These are phyloP conservation scores for Sextonia rubra DNA, from an alignment of 164 flowering plant genomes.

Conservation along the genomic window DNA sequence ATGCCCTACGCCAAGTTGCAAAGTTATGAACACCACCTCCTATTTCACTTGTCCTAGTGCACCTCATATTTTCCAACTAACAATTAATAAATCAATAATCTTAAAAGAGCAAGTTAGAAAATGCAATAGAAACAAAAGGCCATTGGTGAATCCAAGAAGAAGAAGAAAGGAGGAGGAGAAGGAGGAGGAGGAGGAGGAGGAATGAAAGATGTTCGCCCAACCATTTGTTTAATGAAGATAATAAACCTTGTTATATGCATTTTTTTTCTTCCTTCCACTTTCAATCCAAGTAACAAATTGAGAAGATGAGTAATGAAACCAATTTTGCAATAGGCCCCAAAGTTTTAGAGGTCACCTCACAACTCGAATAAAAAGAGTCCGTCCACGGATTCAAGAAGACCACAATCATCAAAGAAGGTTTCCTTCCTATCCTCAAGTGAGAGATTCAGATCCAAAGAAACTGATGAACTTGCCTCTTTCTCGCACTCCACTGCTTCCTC, in stretches of 20 bases:
- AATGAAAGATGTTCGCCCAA: neutral
- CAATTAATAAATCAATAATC: no score
- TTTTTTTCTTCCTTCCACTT: slow-evolving; percentile 2
- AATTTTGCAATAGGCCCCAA: neutral
- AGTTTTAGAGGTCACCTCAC: slow-evolving; percentile 12
- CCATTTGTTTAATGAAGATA: slow-evolving; percentile 9
- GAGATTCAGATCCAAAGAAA: slow-evolving; percentile 76
- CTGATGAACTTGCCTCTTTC: slow-evolving; percentile 30
- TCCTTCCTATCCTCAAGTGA: slow-evolving; percentile 35
- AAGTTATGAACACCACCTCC: neutral
- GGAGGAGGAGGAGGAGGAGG: neutral
- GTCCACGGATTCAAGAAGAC: slow-evolving; percentile 67
- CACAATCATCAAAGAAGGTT: slow-evolving; percentile 47
- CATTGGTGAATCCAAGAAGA: neutral
- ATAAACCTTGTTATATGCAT: slow-evolving; percentile 24
- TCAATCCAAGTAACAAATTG: neutral
- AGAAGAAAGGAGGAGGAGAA: neutral
- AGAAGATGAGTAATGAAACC: slow-evolving; percentile 3
- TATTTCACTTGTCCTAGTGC: neutral
- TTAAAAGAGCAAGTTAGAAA: no score
- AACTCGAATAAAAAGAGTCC: slow-evolving; percentile 50
- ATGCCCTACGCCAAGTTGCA: neutral
- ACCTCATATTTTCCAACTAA: neutral
- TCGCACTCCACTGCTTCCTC: slow-evolving; percentile 14
- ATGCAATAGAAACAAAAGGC: neutral